These are phyloP conservation scores for Botryobasidium botryosum DNA, from an alignment of 768 basidiomycete species.

Conservation along the genomic window DNA sequence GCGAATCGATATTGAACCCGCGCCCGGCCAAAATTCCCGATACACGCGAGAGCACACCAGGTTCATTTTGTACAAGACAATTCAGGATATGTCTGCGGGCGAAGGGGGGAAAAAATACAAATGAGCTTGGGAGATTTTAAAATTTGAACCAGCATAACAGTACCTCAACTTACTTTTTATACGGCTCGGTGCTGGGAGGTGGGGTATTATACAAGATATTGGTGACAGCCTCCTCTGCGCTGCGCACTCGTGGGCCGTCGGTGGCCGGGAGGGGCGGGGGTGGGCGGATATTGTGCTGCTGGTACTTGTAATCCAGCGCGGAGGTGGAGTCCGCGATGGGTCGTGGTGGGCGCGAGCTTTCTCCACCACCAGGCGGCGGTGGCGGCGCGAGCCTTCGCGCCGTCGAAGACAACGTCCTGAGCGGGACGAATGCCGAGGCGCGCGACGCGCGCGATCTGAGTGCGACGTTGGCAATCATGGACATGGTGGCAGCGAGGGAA, in stretches of 20 bases:
- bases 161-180: constrained; percentile 53
- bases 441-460: too few relatives aligned
- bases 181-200: constrained; percentile 78
- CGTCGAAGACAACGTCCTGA: constrained; percentile 2
- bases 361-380: constrained; percentile 1
- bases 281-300: constrained; percentile 35
- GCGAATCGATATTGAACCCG: constrained; percentile 96
- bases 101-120: background rate
- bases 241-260: constrained; percentile 67
- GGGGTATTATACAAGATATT: constrained; percentile 96
- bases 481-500: too few relatives aligned
- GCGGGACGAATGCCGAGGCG: too few relatives aligned
- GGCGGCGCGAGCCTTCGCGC: too few relatives aligned
- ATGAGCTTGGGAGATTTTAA: background rate
- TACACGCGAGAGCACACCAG: constrained; percentile 95
- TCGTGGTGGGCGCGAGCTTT: constrained; percentile 16
- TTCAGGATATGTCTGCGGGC: constrained; percentile 92
- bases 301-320: constrained; percentile 82
- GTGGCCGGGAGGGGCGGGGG: constrained; percentile 77
- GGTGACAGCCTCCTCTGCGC: constrained; percentile 90
- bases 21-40: constrained; percentile 93
- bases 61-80: constrained; percentile 98
- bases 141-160: background rate
- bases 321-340: constrained; percentile 88
- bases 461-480: too few relatives aligned